Evolutionary conservation across 176 grass and related monocot species (phyloP), one percentile per base, ranked within the genome.

Genomic region (Eleusine coracana): DNA sequence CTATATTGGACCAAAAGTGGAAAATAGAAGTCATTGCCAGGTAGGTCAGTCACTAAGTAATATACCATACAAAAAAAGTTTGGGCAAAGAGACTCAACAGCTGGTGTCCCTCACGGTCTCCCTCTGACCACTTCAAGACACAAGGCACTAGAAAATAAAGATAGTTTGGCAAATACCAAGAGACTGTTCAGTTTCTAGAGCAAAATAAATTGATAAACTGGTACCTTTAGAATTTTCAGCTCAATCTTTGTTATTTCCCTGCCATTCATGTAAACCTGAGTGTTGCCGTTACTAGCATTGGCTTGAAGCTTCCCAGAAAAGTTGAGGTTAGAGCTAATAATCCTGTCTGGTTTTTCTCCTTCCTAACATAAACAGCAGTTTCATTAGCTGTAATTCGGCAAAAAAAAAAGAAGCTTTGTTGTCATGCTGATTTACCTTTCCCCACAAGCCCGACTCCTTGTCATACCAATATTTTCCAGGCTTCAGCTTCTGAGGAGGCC

Each of bases 381-480:
- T 52, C 52, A 56, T 56, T 6, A 56, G 52, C 21, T 1, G 27
- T 67, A 34, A 62, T 49, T 49, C 8, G 62, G 52, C 2, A 48
- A 71, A 82, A 67, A 23, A 68, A 17, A 36, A 15, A 77, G 7
- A 79, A 61, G 10, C 6, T 74, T 18, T 31, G 44, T 0, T 41
- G 3, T 39, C 18, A 58, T 20, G 23, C 10, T 25, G 52, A 77
- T 84, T 89, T 86, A 86, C 96, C 87, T 95, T 95, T 88, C 96
- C 96, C 93, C 96, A 98, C 68, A 98, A 79, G 18, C 95, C 95
- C 0, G 92, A 94, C 88, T 97, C 95, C 75, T 97, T 97, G 71
- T 97, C 95, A 40, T 97, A 97, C 95, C 95, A 97, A 75, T 97
- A 97, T 14, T 80, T 91, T 16, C 95, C 95, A 44, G 95, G 95